phyloP scores from a whole-genome alignment of 2,329 filamentous ascomycete species.

The Aspergillus sp. region DNA sequence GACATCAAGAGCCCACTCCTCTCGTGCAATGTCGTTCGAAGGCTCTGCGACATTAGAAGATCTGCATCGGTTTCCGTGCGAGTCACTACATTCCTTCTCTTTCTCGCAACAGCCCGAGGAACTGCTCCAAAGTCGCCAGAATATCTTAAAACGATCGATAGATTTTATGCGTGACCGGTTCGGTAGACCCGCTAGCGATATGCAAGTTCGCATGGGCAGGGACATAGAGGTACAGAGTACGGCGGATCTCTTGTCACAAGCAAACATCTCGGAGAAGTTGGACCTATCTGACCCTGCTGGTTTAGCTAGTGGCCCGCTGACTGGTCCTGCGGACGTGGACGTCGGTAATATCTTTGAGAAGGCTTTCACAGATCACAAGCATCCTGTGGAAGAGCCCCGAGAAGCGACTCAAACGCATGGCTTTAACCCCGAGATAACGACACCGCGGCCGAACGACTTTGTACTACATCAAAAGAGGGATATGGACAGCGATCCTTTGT shows the following conservation, averaged over 20 bases:
- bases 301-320: conserved; percentile 57
- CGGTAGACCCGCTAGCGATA: conserved; percentile 69
- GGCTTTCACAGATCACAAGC: conserved; percentile 53
- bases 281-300: conserved; percentile 39
- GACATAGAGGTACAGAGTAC: conserved; percentile 83
- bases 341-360: conserved; percentile 77
- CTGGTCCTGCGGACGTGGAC: conserved; percentile 66
- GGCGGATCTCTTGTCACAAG: conserved; percentile 76
- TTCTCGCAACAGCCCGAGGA: conserved; percentile 95
- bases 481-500: conserved; percentile 40
- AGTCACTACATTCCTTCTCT: conserved; percentile 95
- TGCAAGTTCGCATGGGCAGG: conserved; percentile 71
- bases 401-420: not conserved
- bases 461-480: conserved; percentile 23
- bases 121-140: conserved; percentile 81
- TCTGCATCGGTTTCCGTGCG: conserved; percentile 81
- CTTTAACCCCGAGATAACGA: conserved; percentile 3
- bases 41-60: conserved; percentile 72
- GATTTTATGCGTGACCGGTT: conserved; percentile 94
- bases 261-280: conserved; percentile 65
- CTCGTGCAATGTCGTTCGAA: conserved; percentile 53
- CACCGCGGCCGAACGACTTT: conserved; percentile 24
- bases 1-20: conserved; percentile 45
- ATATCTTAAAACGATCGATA: conserved; percentile 83
- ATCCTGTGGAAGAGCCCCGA: conserved; percentile 4